Evolutionary conservation across 1,139 yeast species (phyloP).

Genomic region (Groenewaldozyma auringiensis): DNA sequence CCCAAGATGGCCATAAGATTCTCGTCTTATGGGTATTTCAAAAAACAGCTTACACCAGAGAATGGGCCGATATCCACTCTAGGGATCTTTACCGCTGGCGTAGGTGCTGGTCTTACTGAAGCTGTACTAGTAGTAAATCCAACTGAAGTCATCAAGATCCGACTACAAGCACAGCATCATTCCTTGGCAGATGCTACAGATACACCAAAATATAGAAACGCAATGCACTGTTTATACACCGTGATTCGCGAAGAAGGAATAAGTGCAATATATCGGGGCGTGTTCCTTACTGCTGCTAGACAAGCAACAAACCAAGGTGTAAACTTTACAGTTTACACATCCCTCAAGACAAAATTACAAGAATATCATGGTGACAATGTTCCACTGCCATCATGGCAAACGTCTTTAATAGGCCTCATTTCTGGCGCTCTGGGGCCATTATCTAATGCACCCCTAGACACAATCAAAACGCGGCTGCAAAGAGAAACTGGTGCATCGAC

Average conservation of each 20-base stretch:
- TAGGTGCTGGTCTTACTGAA: constrained; percentile 96
- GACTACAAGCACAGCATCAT: constrained; percentile 93
- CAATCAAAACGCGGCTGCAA: constrained; percentile 95
- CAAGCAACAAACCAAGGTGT: constrained; percentile 99
- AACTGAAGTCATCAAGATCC: constrained; percentile 92
- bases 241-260: constrained; percentile 89
- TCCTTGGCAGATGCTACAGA: constrained; percentile 77
- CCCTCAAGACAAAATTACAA: constrained; percentile 64
- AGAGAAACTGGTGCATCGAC: constrained; percentile 66
- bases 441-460: constrained; percentile 95
- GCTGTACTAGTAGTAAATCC: constrained; percentile 94
- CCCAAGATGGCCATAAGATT: constrained; percentile 98
- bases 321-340: constrained; percentile 90
- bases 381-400: constrained; percentile 87
- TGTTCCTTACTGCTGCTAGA: constrained; percentile 90
- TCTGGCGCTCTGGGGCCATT: constrained; percentile 98
- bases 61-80: constrained; percentile 67
- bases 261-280: constrained; percentile 86
- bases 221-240: constrained; percentile 82
- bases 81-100: constrained; percentile 79
- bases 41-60: constrained; percentile 52
- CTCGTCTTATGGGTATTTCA: constrained; percentile 85
- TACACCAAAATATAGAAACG: constrained; percentile 81
- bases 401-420: constrained; percentile 80
- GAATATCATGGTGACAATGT: constrained; percentile 49